Conservation (phyloP, 1,139 yeast genomes). For the Yamadazyma sp. region DNA sequence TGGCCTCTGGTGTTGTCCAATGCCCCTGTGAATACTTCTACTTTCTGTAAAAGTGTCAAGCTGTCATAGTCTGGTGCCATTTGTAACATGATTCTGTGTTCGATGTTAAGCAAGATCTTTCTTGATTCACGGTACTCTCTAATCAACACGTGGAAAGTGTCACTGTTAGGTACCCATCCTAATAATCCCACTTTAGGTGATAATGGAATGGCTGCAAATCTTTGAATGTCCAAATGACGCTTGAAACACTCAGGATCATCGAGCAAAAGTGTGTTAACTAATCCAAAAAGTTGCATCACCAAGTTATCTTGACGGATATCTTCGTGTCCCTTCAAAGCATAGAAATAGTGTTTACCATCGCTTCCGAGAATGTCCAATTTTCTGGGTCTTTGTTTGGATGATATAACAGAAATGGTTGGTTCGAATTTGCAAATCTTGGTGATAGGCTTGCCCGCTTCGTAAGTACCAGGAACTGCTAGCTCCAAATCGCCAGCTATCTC, state of each 20-base stretch:
- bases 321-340: slow-evolving; percentile 89
- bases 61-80: slow-evolving; percentile 98
- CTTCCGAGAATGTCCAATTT: slow-evolving; percentile 76
- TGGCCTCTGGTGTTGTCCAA: slow-evolving; percentile 95
- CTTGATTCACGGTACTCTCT: slow-evolving; percentile 91
- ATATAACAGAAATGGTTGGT: slow-evolving; percentile 82
- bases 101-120: slow-evolving; percentile 85
- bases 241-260: slow-evolving; percentile 96
- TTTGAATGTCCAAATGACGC: slow-evolving; percentile 90
- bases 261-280: slow-evolving; percentile 84
- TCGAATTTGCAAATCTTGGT: slow-evolving; percentile 74
- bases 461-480: slow-evolving; percentile 93
- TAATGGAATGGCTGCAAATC: slow-evolving; percentile 88
- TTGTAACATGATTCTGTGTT: slow-evolving; percentile 92
- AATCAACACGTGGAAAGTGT: slow-evolving; percentile 91
- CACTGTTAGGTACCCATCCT: slow-evolving; percentile 98
- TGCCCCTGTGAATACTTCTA: slow-evolving; percentile 95
- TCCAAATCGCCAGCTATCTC: slow-evolving; percentile 78
- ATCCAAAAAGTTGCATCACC: slow-evolving; percentile 96
- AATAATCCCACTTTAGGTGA: slow-evolving; percentile 96
- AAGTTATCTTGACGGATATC: slow-evolving; percentile 96
- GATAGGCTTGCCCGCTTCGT: slow-evolving; percentile 79
- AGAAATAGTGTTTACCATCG: slow-evolving; percentile 88
- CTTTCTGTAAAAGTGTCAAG: slow-evolving; percentile 83
- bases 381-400: slow-evolving; percentile 96